Base-by-base conservation (phyloP, 140 eudicot genomes). In the Bidens hawaiensis region DNA sequence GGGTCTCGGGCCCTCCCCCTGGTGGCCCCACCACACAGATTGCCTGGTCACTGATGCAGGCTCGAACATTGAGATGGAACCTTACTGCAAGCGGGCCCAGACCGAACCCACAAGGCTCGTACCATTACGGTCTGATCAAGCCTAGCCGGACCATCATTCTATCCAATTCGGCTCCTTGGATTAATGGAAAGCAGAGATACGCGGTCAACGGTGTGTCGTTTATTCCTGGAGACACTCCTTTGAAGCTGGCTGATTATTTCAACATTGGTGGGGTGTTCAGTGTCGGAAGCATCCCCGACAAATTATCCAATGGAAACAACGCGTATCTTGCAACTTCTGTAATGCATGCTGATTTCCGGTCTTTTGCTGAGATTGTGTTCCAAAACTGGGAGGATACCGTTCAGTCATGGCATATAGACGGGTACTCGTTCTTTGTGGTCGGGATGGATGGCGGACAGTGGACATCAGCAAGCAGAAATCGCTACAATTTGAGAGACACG, bases 361-460 rank as follows among this genome's bases (percentile, higher is more conserved):
- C 94, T 27, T 94, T 81, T 62, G 83, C 82, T 8, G 99, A 94
- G 76, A 83, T 94, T 12, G 84, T 94, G 60, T 94, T 94, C 63
- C 95, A 88, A 64, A 94, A 94, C 60, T 85, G 95, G 97, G 97
- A 94, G 79, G 76, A 85, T 38, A 68, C 75, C 0, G 90, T 94
- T 41, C 97, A 94, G 70, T 85, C 99, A 1, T 94, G 90, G 87
- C 97, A 94, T 53, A 82, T 94, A 10, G 88, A 88, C 61, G 99
- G 99, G 45, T 81, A 85, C 77, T 81, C 99, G 6, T 94, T 94
- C 90, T 94, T 88, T 46, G 99, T 94, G 40, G 95, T 88, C 16
- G 99, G 99, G 64, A 94, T 94, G 99, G 94, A 83, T 28, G 97
- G 99, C 0, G 99, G 99, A 21, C 95, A 85, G 71, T 94, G 99